Base-by-base conservation (phyloP, 441 rosid genomes). In the Croton laevigatus region DNA sequence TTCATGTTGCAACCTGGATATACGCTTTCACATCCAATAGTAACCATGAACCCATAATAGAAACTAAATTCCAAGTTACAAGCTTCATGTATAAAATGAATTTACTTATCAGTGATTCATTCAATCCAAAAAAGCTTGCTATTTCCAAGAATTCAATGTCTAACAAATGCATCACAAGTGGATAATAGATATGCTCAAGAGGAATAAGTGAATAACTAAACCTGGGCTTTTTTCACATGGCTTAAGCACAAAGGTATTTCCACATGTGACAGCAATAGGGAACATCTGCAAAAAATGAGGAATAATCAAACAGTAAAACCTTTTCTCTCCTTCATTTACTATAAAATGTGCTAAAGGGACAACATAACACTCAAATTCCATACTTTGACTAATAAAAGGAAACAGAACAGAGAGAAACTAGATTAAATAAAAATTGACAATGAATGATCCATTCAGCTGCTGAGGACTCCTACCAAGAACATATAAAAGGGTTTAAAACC, bases 171-270 rank as follows among this genome's bases (percentile, higher is more conserved):
- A 66, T 36, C 34, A 36, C 36, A 45, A 63, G 20, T n/a, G 27
- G 42, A 42, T 11, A 20, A 3, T 22, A 45, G 11, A 46, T 46
- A 37, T 57, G 51, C 19, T 38, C 4, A 13, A 23, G 8, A 19
- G 27, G 17, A 27, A 9, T 9, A 5, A 8, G 8, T 19, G 38
- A 57, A 59, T 27, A 44, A 62, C 6, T 67, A 13, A 27, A 76
- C 80, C 80, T 54, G 70, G 80, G 63, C 62, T 72, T 60, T 75
- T 62, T 59, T 66, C 73, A 55, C 76, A 76, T 38, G 80, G 76
- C 69, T 71, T 71, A 9, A 71, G 75, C 66, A 76, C 65, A 71
- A 76, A 76, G 8, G 75, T 60, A 66, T 76, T 76, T 60, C 76
- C 76, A 66, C 73, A 72, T 17, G 73, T 66, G 62, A 76, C 62